Percentiles rank a stretch among this genome's conserved stretches.
Conservation (phyloP, 1,139 yeast genomes). For the Yamadazyma jaroonii region DNA sequence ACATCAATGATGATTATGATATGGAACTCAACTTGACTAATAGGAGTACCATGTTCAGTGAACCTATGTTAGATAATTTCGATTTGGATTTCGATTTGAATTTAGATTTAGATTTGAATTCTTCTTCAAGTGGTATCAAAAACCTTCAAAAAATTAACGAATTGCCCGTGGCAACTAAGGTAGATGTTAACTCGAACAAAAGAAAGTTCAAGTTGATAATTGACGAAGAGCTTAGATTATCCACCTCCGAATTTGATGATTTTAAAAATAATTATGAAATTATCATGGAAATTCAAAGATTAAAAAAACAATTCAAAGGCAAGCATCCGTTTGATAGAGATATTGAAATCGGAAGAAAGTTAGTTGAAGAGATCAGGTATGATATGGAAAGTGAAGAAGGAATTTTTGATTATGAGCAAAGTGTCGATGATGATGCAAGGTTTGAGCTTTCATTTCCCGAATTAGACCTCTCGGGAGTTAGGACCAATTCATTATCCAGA, state of each 20-base stretch:
- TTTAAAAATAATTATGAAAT: conserved; percentile 8
- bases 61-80: neutral
- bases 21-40: conserved; percentile 10
- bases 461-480: conserved; percentile 16
- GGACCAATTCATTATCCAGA: conserved; percentile 14
- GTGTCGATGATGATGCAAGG: conserved; percentile 6
- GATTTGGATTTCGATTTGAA: neutral
- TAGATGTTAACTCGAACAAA: neutral
- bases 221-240: conserved; percentile 4
- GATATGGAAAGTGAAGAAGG: neutral
- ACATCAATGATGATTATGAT: too few species aligned
- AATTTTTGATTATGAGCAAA: neutral
- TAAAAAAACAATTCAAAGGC: conserved; percentile 1
- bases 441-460: conserved; percentile 17
- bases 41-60: neutral
- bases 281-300: conserved; percentile 8
- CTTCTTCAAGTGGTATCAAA: neutral
- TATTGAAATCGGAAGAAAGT: conserved; percentile 18
- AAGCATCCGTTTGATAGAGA: conserved; percentile 6
- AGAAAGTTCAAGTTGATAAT: conserved; percentile 5
- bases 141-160: too few species aligned
- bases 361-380: neutral
- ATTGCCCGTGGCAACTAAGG: too few species aligned
- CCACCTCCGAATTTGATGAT: neutral
- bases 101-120: neutral